Evolutionary conservation across 495 filamentous ascomycete species (phyloP).

Genomic region (Trichoderma reesei): DNA sequence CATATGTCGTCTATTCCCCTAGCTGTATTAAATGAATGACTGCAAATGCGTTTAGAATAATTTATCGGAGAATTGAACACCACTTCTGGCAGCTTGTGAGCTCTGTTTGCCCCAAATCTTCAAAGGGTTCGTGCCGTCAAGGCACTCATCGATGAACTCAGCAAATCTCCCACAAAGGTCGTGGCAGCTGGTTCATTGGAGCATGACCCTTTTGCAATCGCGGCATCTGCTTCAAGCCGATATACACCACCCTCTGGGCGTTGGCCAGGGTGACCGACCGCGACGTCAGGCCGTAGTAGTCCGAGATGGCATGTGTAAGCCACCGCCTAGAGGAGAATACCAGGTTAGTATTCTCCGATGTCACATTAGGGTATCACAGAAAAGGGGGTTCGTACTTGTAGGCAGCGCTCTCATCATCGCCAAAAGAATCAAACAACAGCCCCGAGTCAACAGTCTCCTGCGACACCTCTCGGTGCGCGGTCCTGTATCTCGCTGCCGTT

Average conservation of each 20-base stretch:
- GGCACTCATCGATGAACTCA: conserved; percentile 19
- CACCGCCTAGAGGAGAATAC: conserved; percentile 52
- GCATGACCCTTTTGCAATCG: conserved; percentile 19
- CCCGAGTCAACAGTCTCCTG: conserved; percentile 52
- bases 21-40: neutral
- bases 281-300: conserved; percentile 84
- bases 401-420: conserved; percentile 61
- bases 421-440: conserved; percentile 67
- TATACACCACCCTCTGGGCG: conserved; percentile 74
- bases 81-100: neutral
- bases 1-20: neutral
- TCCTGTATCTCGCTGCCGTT: conserved; percentile 25
- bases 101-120: neutral
- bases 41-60: neutral
- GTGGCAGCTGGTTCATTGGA: conserved; percentile 37
- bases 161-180: conserved; percentile 52
- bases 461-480: conserved; percentile 33
- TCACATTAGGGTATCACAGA: conserved; percentile 10
- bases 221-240: conserved; percentile 52
- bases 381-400: conserved; percentile 57
- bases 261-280: conserved; percentile 71
- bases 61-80: neutral
- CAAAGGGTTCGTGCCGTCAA: neutral
- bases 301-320: conserved; percentile 86
- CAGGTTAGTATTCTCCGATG: conserved; percentile 15